A percentile compares a stretch with the other conserved stretches of the same genome.
phyloP scores from a whole-genome alignment of 306 rosid species.

The Astragalus membranaceus region DNA sequence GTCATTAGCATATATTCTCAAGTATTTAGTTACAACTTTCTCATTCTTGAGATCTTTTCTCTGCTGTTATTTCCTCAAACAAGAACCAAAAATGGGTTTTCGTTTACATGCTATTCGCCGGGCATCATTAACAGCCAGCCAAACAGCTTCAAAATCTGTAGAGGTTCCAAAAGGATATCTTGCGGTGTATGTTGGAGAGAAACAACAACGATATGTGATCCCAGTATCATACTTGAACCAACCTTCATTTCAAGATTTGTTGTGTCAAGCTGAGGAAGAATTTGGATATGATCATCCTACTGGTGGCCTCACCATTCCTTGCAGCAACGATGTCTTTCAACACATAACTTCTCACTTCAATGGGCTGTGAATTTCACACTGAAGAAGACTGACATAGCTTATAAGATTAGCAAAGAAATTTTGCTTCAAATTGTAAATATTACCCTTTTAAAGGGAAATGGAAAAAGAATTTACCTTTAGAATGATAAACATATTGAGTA shows the following conservation, averaged over 20 bases:
- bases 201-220: neutral
- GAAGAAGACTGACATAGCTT: neutral
- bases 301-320: neutral
- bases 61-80: neutral
- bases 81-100: neutral
- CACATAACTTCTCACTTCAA: neutral
- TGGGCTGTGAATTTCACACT: neutral
- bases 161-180: neutral
- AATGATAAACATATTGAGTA: too few relatives aligned
- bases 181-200: neutral
- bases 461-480: too few relatives aligned
- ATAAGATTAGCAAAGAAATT: too few relatives aligned
- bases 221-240: neutral
- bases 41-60: neutral
- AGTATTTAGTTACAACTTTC: neutral
- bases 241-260: neutral
- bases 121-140: neutral
- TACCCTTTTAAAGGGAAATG: too few relatives aligned
- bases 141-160: neutral
- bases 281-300: neutral
- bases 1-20: neutral
- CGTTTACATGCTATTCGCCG: neutral
- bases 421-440: too few relatives aligned
- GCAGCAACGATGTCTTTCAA: neutral
- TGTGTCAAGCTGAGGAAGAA: neutral